Evolutionary conservation across 2,329 filamentous ascomycete species (phyloP).

Genomic region (Neoascochyta sp.): DNA sequence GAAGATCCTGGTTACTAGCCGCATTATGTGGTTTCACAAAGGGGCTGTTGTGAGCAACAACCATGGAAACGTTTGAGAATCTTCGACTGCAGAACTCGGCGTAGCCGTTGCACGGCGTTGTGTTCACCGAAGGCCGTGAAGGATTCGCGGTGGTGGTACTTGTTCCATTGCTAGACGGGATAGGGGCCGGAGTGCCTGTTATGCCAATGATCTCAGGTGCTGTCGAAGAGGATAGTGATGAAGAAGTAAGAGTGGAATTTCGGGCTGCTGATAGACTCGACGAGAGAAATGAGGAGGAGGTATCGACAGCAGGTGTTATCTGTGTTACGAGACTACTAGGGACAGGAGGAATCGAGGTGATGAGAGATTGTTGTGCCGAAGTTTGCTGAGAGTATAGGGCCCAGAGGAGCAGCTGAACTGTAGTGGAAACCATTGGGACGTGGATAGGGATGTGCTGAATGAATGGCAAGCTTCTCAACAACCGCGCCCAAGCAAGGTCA

Average conservation of each 20-base stretch:
- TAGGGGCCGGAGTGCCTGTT: constrained; percentile 12
- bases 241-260: constrained; percentile 12
- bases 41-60: constrained; percentile 37
- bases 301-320: not conserved
- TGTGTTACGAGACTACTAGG: constrained; percentile 9
- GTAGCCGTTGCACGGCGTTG: constrained; percentile 34
- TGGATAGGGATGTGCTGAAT: constrained; percentile 4
- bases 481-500: constrained; percentile 3
- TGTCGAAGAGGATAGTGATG: constrained; percentile 7
- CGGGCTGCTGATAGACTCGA: constrained; percentile 5
- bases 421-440: constrained; percentile 13
- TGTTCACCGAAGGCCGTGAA: constrained; percentile 21
- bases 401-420: constrained; percentile 7
- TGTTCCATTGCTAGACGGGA: constrained; percentile 9
- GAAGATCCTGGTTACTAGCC: constrained; percentile 31
- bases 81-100: constrained; percentile 32
- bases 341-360: constrained; percentile 4
- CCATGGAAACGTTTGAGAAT: constrained; percentile 36
- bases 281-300: not conserved
- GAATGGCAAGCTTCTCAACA: constrained; percentile 7
- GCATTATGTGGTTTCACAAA: constrained; percentile 30
- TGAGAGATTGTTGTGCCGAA: constrained; percentile 14
- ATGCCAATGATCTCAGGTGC: constrained; percentile 17
- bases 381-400: constrained; percentile 5
- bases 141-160: constrained; percentile 8